Evolutionary conservation across 2,329 filamentous ascomycete species (phyloP), one percentile per base, ranked within the genome.

Genomic region (Penicillium polonicum): DNA sequence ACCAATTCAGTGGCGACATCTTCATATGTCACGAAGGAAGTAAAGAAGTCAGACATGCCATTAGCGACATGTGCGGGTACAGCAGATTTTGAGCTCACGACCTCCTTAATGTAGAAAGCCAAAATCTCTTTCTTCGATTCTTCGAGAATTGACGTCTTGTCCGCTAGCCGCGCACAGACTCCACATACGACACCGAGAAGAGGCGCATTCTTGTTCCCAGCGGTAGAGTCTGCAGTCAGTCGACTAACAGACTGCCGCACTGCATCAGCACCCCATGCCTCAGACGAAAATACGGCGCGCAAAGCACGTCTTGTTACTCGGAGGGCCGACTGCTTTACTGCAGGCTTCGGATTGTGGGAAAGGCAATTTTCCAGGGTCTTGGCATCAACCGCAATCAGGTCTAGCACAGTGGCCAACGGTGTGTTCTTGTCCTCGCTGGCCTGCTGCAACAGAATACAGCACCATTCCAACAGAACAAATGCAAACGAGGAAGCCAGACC

Each of bases 381-480:
- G 25, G 91, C 90, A 71, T 89, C 82, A 48, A 88, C 84, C 35
- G 84, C 74, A 29, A 95, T 77, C 42, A 94, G 77, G 35, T 91
- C 86, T 61, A 82, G 68, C 41, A 76, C 72, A 57, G 63, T 81
- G 70, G 52, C 85, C 84, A 74, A 72, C 87, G 86, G 68, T 80
- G 80, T 50, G 85, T 83, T 88, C 87, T 92, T 43, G 84, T 76
- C 84, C 48, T 82, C 82, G 33, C 84, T 84, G 27, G 92, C 80
- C 57, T 88, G 82, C 68, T 92, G 87, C 65, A 96, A 83, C 50
- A 97, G 77, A 57, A 93, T 74, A 58, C 88, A 89, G 74, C 87
- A 91, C 93, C 93, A 99, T 74, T 96, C 91, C 15, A 94, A 83
- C 65, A 99, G 80, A 48, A 96, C 91, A 72, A 97, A 96, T 5